phyloP scores from a whole-genome alignment of 805 yeast species.

The Barnettozyma populi region DNA sequence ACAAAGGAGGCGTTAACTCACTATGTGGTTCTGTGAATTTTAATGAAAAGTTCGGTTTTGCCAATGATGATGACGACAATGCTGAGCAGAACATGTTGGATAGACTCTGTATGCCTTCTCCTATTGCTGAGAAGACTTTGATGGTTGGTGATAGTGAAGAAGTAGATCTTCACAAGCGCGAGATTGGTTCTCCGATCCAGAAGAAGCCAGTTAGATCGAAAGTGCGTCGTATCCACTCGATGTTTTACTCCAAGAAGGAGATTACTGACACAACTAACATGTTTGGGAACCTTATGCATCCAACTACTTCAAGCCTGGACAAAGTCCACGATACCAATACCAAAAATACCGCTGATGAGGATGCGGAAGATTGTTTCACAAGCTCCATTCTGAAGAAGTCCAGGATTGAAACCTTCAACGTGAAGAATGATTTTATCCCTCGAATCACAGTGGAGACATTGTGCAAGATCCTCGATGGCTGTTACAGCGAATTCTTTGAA shows the following conservation, averaged over 20 bases:
- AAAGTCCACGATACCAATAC: background rate
- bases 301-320: conserved; percentile 13
- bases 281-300: conserved; percentile 24
- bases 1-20: conserved; percentile 5
- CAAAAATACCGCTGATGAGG: background rate
- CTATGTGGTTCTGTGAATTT: conserved; percentile 10
- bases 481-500: conserved; percentile 38
- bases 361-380: conserved; percentile 13
- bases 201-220: conserved; percentile 29
- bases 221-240: conserved; percentile 60
- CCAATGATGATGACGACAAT: conserved; percentile 11
- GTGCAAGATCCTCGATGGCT: conserved; percentile 52
- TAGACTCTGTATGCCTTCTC: conserved; percentile 24
- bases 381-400: conserved; percentile 25
- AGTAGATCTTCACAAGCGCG: conserved; percentile 23
- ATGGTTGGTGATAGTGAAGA: conserved; percentile 9
- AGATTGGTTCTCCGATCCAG: conserved; percentile 37
- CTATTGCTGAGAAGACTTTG: conserved; percentile 17
- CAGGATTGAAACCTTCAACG: conserved; percentile 36
- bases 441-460: conserved; percentile 58
- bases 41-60: conserved; percentile 8
- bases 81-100: conserved; percentile 13
- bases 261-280: conserved; percentile 33
- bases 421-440: conserved; percentile 59
- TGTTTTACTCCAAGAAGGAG: conserved; percentile 57